Evolutionary conservation across 108 stramenopile species (phyloP), one percentile per base, ranked within the genome.

Genomic region (Fragilaria crotonensis): DNA sequence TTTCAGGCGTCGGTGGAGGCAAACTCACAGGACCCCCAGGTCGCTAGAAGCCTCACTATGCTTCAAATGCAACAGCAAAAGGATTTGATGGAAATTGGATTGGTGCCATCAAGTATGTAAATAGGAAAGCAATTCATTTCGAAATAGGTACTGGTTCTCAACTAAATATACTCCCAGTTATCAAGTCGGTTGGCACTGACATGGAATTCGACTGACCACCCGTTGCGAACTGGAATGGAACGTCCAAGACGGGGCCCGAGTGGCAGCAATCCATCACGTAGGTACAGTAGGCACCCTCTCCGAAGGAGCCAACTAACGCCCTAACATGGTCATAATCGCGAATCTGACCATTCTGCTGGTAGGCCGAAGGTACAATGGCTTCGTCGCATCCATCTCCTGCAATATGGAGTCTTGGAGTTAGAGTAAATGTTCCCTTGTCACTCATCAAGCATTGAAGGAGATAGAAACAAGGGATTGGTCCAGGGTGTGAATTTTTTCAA

Each of bases 21-120:
- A 14, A 76, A 87, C 70, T 70, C 77, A 19, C 54, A 72, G n/a
- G 73, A 81, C 59, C 91, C 91, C 18, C 48, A 64, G 25, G 87
- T 93, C 25, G 91, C 83, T 51, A 69, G 86, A 75, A 68, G 85
- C 9, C 52, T 93, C 48, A 78, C 70, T 7, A 89, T 87, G 87
- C 53, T 93, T 44, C 91, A 93, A 57, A 79, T 93, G 77, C 86
- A 89, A 62, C 91, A 93, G 63, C 91, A 93, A 64, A 85, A 89
- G 52, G 87, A 85, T 36, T 56, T 93, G 31, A 77, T 83, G 72
- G 61, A 72, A 11, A 64, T 88, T 46, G 90, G 90, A 26, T 60
- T 75, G 14, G 14, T 41, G 36, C 36, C 36, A 41, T 14, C 36
- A 41, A 41, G 36, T 14, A 41, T 41, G 36, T 41, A 41, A 41